These are phyloP conservation scores for Triangularia setosa DNA, from an alignment of 2,329 filamentous ascomycete species.

Conservation along the genomic window DNA sequence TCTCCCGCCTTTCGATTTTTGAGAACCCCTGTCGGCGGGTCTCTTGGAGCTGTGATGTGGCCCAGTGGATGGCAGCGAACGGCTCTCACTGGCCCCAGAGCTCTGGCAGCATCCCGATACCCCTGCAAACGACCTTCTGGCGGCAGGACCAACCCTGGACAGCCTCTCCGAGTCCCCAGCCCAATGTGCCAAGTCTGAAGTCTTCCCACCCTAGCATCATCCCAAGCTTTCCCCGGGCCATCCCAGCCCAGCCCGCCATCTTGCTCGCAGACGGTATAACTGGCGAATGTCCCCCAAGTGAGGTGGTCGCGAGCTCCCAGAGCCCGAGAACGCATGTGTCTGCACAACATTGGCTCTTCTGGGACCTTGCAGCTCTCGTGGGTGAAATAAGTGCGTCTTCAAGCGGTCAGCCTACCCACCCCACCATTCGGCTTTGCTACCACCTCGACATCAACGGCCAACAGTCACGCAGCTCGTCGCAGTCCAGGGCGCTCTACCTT, in stretches of 20 bases:
- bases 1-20: conserved; percentile 23
- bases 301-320: conserved; percentile 16
- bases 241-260: conserved; percentile 12
- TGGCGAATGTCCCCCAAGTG: conserved; percentile 13
- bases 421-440: conserved; percentile 7
- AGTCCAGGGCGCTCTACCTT: conserved; percentile 9
- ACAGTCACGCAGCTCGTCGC: not conserved
- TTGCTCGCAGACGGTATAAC: conserved; percentile 11
- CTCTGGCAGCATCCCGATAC: not conserved
- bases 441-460: not conserved
- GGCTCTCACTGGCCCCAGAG: not conserved
- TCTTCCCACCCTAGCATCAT: conserved; percentile 20
- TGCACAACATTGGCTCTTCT: conserved; percentile 43
- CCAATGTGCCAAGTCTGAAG: conserved; percentile 20
- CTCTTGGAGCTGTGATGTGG: conserved; percentile 6
- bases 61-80: not conserved
- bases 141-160: not conserved
- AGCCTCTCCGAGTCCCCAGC: conserved; percentile 8
- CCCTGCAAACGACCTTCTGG: not conserved
- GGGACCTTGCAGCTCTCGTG: conserved; percentile 25
- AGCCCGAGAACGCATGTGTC: conserved; percentile 37
- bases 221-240: conserved; percentile 3
- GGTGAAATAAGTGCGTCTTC: conserved; percentile 11
- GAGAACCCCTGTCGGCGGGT: conserved; percentile 10
- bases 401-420: conserved; percentile 21